Evolutionary conservation across 2,329 filamentous ascomycete species (phyloP), one percentile per base, ranked within the genome.

Genomic region (Talaromyces sp.): DNA sequence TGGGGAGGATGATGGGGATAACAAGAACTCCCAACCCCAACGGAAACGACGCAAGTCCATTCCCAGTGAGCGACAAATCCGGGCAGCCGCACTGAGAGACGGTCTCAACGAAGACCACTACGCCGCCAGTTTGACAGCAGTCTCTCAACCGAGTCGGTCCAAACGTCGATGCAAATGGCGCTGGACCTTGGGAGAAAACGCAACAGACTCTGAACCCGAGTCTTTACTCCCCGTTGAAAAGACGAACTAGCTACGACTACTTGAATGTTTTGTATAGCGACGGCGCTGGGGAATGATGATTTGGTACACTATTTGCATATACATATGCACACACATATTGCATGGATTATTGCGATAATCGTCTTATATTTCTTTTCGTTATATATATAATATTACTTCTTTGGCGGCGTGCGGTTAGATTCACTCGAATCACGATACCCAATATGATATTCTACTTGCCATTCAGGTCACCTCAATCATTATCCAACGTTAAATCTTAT

Each of bases 91-190:
- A 17, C 64, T 77, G 49, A 67, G 75, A 42, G 76, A 78, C 58
- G 71, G 72, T 0, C 62, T 82, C 22, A 77, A 81, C 25, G 75
- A 80, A n/a, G 80, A 79, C 19, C 53, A 57, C 19, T 52, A 56
- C 30, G 53, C 60, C 10, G 60, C 49, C 19, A 42, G 51, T 51
- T 51, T 62, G 44, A 58, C 60, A 25, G 49, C 60, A 58, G 60
- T 25, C 13, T 57, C 60, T 13, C n/a, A 54, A 28, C 15, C 51
- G 9, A 32, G n/a, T 19, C 44, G 52, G 19, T 32, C 53, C 22
- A 62, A 59, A 47, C 60, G 60, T 33, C 56, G 52, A 9, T 59
- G 60, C 13, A 62, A 62, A 53, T 62, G 60, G 60, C 60, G 57
- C 42, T 62, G 60, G 60, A 62, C 60, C 39, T 44, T 62, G 22